These are phyloP conservation scores for Fusarium avenaceum DNA, from an alignment of 2,329 filamentous ascomycete genomes.

Conservation along the genomic window DNA sequence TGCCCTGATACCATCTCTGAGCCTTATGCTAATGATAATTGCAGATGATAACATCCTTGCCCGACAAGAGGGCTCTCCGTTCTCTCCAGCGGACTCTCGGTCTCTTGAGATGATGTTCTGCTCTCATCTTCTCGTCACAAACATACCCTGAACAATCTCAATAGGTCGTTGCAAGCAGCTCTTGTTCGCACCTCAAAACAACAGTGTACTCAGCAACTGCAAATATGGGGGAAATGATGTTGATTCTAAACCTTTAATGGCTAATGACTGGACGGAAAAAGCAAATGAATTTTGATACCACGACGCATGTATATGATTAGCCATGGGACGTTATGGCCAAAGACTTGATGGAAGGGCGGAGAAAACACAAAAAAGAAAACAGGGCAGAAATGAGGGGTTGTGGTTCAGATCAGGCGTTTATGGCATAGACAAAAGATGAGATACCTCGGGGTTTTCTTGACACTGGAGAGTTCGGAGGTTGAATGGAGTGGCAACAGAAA, in stretches of 20 bases:
- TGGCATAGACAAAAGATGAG: conserved; percentile 43
- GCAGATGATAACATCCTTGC: conserved; percentile 54
- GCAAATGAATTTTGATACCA: conserved; percentile 49
- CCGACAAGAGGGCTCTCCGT: conserved; percentile 66
- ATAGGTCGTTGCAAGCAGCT: not conserved
- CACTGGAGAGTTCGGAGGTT: not conserved
- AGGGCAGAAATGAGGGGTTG: conserved; percentile 19
- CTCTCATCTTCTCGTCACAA: conserved; percentile 62
- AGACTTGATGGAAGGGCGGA: conserved; percentile 5
- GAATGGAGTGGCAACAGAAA: conserved; percentile 10
- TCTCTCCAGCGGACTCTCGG: conserved; percentile 63
- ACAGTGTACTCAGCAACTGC: conserved; percentile 1
- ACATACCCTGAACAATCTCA: conserved; percentile 35
- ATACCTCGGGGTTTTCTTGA: conserved; percentile 39
- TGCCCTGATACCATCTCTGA: not conserved
- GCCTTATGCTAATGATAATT: not conserved
- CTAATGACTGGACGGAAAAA: conserved; percentile 51
- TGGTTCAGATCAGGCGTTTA: conserved; percentile 41
- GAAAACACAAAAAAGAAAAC: conserved; percentile 23
- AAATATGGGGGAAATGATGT: not conserved
- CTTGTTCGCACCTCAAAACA: conserved; percentile 1
- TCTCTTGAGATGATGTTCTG: conserved; percentile 66
- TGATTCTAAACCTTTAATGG: conserved; percentile 45
- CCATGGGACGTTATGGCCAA: conserved; percentile 14
- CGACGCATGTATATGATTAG: conserved; percentile 42